phyloP scores from a whole-genome alignment of 129 eudicot species.

The Gnaphalium uliginosum region DNA sequence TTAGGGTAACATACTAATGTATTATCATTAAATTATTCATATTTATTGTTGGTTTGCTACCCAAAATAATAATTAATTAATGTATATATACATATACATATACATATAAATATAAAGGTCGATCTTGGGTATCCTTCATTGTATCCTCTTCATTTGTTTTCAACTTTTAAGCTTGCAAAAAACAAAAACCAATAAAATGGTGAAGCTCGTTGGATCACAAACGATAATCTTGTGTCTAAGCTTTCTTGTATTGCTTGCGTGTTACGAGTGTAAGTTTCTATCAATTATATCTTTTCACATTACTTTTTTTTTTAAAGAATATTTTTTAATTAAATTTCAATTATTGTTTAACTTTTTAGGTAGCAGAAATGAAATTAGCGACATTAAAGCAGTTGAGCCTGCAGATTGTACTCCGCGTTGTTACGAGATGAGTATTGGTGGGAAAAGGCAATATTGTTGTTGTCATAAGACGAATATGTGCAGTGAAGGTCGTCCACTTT shows the following conservation, averaged over 20 bases:
- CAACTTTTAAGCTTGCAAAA: neutral
- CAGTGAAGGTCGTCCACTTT: neutral
- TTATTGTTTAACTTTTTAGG: neutral
- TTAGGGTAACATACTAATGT: neutral
- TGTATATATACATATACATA: neutral
- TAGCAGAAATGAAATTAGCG: neutral
- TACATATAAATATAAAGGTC: no score
- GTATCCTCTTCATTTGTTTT: neutral
- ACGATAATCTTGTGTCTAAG: neutral
- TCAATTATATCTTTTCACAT: neutral
- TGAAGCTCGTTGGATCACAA: neutral
- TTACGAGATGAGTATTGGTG: neutral
- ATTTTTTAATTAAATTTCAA: neutral
- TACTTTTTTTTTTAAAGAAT: neutral
- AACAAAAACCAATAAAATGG: neutral
- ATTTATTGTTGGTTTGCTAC: neutral
- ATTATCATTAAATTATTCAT: neutral
- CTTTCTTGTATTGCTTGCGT: neutral
- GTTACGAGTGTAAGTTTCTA: neutral
- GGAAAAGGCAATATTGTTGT: neutral
- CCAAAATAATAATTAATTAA: no score
- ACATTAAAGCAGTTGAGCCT: neutral
- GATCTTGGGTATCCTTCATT: neutral
- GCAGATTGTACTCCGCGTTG: neutral
- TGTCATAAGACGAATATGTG: neutral